Conservation (phyloP, 2,329 filamentous ascomycete genomes). For the Nemania serpens region DNA sequence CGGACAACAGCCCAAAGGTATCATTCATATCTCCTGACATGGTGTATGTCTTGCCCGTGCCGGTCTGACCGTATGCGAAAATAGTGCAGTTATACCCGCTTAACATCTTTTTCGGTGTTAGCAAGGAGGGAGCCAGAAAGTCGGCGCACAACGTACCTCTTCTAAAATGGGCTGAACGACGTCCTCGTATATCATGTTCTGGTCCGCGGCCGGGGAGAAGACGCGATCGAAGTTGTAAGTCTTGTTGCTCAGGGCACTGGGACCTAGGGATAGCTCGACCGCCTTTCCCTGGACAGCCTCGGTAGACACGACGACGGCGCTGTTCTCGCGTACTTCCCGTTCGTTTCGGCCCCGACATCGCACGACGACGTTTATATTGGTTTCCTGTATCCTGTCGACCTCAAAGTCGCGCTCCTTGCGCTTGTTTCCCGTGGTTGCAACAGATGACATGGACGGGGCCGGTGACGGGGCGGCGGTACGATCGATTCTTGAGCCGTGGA, state of each 20-base stretch:
- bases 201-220: constrained; percentile 92
- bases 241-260: constrained; percentile 91
- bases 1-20: constrained; percentile 80
- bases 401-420: constrained; percentile 89
- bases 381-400: constrained; percentile 73
- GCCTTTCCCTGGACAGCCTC: constrained; percentile 85
- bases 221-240: constrained; percentile 97
- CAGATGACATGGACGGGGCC: constrained; percentile 68
- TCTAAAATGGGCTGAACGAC: constrained; percentile 91
- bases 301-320: constrained; percentile 85
- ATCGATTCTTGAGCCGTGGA: constrained; percentile 39
- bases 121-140: background rate
- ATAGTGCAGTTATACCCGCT: constrained; percentile 97
- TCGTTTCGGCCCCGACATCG: constrained; percentile 91
- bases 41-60: constrained; percentile 97
- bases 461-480: constrained; percentile 65
- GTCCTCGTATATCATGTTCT: constrained; percentile 92
- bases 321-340: constrained; percentile 91
- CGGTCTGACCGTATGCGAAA: constrained; percentile 97
- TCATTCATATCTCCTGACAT: constrained; percentile 99
- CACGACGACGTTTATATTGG: constrained; percentile 97
- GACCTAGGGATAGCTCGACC: constrained; percentile 88
- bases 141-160: constrained; percentile 63
- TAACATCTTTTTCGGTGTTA: constrained; percentile 68
- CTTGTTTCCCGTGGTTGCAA: constrained; percentile 67